Conservation (phyloP, 1,139 yeast species). For the Debaryomycetaceae sp. region DNA sequence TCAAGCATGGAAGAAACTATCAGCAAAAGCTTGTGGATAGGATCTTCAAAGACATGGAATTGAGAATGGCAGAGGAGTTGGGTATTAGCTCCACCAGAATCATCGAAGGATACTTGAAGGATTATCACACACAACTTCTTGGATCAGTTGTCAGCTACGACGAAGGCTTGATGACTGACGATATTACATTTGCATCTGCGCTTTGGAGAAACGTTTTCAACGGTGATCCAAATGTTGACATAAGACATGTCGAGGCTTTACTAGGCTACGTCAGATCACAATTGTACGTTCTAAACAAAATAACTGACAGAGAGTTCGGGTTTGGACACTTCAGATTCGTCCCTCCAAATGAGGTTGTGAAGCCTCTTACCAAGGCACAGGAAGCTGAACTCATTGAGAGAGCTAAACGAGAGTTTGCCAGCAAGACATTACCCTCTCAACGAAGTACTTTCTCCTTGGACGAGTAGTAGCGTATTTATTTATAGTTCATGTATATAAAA, state of each 20-base stretch:
- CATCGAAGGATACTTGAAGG: slow-evolving; percentile 83
- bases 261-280: slow-evolving; percentile 88
- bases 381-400: slow-evolving; percentile 43
- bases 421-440: slow-evolving; percentile 57
- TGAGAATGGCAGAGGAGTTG: slow-evolving; percentile 80
- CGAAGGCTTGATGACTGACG: slow-evolving; percentile 83
- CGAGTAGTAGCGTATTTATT: slow-evolving; percentile 24
- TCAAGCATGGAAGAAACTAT: slow-evolving; percentile 80
- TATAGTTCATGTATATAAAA: slow-evolving; percentile 1
- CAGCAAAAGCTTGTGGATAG: slow-evolving; percentile 91
- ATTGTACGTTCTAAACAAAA: slow-evolving; percentile 75
- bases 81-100: slow-evolving; percentile 79
- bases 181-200: slow-evolving; percentile 82
- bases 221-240: slow-evolving; percentile 78
- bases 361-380: slow-evolving; percentile 63
- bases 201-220: slow-evolving; percentile 89
- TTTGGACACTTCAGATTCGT: slow-evolving; percentile 84
- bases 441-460: slow-evolving; percentile 61
- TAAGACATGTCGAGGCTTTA: slow-evolving; percentile 80
- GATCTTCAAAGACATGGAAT: slow-evolving; percentile 84
- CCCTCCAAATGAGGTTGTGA: slow-evolving; percentile 78
- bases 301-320: slow-evolving; percentile 90
- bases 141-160: slow-evolving; percentile 91
- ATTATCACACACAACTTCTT: slow-evolving; percentile 83
- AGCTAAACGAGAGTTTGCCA: slow-evolving; percentile 32